Evolutionary conservation across 139 green algal genomes (phyloP), one percentile per base, ranked within the genome.

Genomic region (Eudorina sp.): DNA sequence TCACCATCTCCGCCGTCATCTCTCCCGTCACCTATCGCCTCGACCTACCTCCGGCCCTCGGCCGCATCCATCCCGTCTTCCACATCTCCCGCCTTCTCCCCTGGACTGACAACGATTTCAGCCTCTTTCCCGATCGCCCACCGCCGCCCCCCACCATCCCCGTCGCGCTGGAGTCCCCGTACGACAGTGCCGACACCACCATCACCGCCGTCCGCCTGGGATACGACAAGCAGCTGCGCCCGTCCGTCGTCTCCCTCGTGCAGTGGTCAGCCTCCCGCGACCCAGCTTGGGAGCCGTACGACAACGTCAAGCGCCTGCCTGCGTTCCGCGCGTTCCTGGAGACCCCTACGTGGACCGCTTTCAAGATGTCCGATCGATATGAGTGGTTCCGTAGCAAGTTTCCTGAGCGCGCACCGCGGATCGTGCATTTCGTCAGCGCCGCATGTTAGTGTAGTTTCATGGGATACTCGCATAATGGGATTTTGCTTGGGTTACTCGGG

Each of bases 41-140:
- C n/a, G 31, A 58, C 40, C 74, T 90, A 19, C 73, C 73, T 16
- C 13, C 85, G 40, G 38, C 53, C 55, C 46, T 90, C 3, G 2
- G 36, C 34, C 72, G 41, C 31, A 2, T 90, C 3, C 85, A 90
- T 40, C 85, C 85, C 23, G 85, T 90, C 9, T 85, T 85, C 74
- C 72, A 90, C 60, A 36, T 85, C 3, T 79, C 73, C 48, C 55
- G 85, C 45, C 85, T 90, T 18, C 85, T 85, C 41, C 85, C 85
- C 34, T 90, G 73, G 73, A 85, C 36, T 21, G 4, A 29, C 38
- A 80, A 45, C 40, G n/a, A 73, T 45, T 0, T 46, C 23, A 27
- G 18, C 45, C 40, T 46, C 8, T 90, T 90, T 31, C 74, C 85
- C 16, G 43, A 69, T 29, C 85, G 85, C 60, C 2, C 1, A 23